Conservation (phyloP, 805 yeast species). For the Ogataea glucozyma region DNA sequence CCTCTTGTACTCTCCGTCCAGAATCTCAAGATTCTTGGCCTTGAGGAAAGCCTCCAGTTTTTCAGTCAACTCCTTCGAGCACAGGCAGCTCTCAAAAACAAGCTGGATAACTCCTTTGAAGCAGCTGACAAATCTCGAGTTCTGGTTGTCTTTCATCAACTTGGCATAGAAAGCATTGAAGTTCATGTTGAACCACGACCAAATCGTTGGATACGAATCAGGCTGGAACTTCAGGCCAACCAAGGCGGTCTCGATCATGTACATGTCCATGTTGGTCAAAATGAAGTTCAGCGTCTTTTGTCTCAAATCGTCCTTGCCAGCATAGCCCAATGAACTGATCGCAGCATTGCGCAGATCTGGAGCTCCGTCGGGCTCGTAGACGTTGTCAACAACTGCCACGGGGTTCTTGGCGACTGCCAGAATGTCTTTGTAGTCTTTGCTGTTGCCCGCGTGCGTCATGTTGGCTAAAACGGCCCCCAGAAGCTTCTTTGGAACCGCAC, state of each 20-base stretch:
- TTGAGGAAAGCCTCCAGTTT: slow-evolving; percentile 25
- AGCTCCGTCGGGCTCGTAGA: slow-evolving; percentile 23
- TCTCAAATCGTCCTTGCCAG: slow-evolving; percentile 45
- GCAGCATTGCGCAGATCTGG: slow-evolving; percentile 56
- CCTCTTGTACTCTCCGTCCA: slow-evolving; percentile 25
- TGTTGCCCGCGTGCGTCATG: slow-evolving; percentile 26
- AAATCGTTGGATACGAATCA: slow-evolving; percentile 37
- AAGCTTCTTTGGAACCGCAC: slow-evolving; percentile 53
- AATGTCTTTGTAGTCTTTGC: slow-evolving; percentile 61
- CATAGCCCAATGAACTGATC: slow-evolving; percentile 54
- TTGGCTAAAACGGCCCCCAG: slow-evolving; percentile 43
- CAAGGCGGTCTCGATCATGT: slow-evolving; percentile 56
- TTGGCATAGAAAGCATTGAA: slow-evolving; percentile 54
- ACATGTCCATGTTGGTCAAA: slow-evolving; percentile 54
- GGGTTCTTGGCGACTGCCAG: slow-evolving; percentile 53
- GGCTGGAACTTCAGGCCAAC: slow-evolving; percentile 50
- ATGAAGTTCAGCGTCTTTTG: slow-evolving; percentile 59
- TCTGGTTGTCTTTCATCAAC: slow-evolving; percentile 44
- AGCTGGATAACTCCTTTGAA: slow-evolving; percentile 46
- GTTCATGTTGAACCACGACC: slow-evolving; percentile 59
- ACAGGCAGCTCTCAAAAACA: slow-evolving; percentile 37
- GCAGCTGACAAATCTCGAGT: slow-evolving; percentile 42
- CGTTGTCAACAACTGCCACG: slow-evolving; percentile 43
- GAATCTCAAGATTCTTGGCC: slow-evolving; percentile 23
- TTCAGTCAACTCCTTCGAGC: slow-evolving; percentile 19